A percentile compares a stretch with the other conserved stretches of the same genome.
Conservation (phyloP, 1,139 yeast genomes). For the Sugiyamaella xylanicola region DNA sequence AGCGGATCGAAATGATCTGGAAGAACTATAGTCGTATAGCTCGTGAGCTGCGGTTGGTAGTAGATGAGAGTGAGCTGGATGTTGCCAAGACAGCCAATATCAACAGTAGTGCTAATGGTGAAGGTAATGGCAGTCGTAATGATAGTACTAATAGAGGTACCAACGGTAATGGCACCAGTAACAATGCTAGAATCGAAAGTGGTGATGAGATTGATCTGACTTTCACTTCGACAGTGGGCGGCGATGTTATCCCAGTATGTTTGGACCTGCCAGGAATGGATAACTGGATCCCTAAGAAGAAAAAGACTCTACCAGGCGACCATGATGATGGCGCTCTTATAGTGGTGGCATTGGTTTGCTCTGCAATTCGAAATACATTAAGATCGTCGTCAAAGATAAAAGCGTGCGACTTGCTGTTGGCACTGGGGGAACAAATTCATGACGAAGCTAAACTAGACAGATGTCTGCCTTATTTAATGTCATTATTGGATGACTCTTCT, state of each 20-base stretch:
- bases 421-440: constrained; percentile 71
- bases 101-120: too few species aligned
- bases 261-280: constrained; percentile 55
- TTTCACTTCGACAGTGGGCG: constrained; percentile 3
- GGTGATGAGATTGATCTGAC: constrained; percentile 17
- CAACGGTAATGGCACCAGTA: too few species aligned
- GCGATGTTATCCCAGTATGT: constrained; percentile 43
- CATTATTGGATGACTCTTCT: constrained; percentile 55
- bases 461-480: constrained; percentile 74
- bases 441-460: constrained; percentile 88
- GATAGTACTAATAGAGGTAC: too few species aligned
- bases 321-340: constrained; percentile 58
- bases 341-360: constrained; percentile 61
- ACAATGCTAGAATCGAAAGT: neutral
- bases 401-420: constrained; percentile 76
- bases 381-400: constrained; percentile 63
- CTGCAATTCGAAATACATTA: constrained; percentile 65
- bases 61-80: neutral
- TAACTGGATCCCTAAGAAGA: constrained; percentile 32
- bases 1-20: constrained; percentile 60
- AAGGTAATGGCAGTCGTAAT: too few species aligned
- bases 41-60: constrained; percentile 48
- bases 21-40: constrained; percentile 57
- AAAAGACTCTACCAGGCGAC: constrained; percentile 37
- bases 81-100: neutral